Evolutionary conservation across 768 basidiomycete genomes (phyloP).

Genomic region (Tulasnella sp.): DNA sequence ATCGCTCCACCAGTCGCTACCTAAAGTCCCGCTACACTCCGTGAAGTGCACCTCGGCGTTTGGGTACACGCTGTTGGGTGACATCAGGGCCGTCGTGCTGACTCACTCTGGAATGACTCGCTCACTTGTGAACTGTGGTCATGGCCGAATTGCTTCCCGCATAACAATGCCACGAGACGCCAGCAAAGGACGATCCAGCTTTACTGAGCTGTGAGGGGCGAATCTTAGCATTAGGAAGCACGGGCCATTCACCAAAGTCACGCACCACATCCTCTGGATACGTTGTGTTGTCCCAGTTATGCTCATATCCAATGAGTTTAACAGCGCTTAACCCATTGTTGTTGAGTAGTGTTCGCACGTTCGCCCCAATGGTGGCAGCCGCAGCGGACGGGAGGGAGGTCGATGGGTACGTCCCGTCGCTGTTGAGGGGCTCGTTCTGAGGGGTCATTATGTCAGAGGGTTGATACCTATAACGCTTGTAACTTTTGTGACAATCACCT

Average conservation of each 20-base stretch:
- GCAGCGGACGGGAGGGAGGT: slow-evolving; percentile 41
- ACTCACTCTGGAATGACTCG: background rate
- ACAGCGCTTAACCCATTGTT: slow-evolving; percentile 47
- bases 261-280: slow-evolving; percentile 50
- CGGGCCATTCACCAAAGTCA: background rate
- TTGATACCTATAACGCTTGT: background rate
- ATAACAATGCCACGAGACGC: slow-evolving; percentile 67
- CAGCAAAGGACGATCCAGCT: slow-evolving; percentile 27
- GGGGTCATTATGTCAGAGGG: background rate
- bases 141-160: slow-evolving; percentile 43
- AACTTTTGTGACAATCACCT: slow-evolving; percentile 30
- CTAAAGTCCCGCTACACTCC: slow-evolving; percentile 56
- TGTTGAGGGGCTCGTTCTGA: slow-evolving; percentile 48
- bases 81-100: background rate
- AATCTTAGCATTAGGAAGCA: background rate
- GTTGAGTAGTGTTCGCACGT: slow-evolving; percentile 48
- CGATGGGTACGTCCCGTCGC: slow-evolving; percentile 58
- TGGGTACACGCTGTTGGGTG: slow-evolving; percentile 33
- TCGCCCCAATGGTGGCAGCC: slow-evolving; percentile 47
- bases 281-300: slow-evolving; percentile 61
- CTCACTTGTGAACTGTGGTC: slow-evolving; percentile 37
- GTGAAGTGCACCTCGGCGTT: slow-evolving; percentile 45
- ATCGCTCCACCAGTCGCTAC: slow-evolving; percentile 69
- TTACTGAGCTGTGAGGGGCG: slow-evolving; percentile 15
- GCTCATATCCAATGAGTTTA: slow-evolving; percentile 39